These are phyloP conservation scores for Plasmodium gonderi DNA, from an alignment of 169 alveolate genomes.

Conservation along the genomic window DNA sequence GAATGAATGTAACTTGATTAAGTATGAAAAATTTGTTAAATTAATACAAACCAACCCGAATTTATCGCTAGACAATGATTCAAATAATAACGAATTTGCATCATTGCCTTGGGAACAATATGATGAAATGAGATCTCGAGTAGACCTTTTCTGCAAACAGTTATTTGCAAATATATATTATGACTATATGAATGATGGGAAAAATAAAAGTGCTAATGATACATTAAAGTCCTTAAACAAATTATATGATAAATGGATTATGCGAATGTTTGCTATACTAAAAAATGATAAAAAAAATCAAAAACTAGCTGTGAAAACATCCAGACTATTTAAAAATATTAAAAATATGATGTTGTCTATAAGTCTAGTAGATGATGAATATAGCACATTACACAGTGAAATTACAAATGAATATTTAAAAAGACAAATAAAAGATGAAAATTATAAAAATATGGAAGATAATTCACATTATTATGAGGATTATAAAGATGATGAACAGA, in stretches of 20 bases:
- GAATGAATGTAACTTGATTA: slow-evolving; percentile 64
- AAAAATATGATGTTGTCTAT: slow-evolving; percentile 69
- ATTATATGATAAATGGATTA: slow-evolving; percentile 72
- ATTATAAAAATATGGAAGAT: slow-evolving; percentile 36
- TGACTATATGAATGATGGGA: slow-evolving; percentile 72
- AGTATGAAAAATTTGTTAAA: slow-evolving; percentile 67
- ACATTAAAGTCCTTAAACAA: slow-evolving; percentile 47
- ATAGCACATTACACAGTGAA: slow-evolving; percentile 74
- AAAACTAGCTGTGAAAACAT: slow-evolving; percentile 68
- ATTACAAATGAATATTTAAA: slow-evolving; percentile 73
- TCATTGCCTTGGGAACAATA: slow-evolving; percentile 72
- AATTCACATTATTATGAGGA: slow-evolving; percentile 41
- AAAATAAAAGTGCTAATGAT: slow-evolving; percentile 70
- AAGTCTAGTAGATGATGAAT: slow-evolving; percentile 70
- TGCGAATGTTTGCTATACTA: slow-evolving; percentile 75
- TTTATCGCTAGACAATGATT: slow-evolving; percentile 39
- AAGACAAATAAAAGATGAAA: slow-evolving; percentile 71
- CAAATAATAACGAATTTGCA: slow-evolving; percentile 13
- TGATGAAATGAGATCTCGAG: slow-evolving; percentile 69
- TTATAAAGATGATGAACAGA: slow-evolving; percentile 45
- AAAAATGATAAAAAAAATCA: slow-evolving; percentile 73
- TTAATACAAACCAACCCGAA: slow-evolving; percentile 65
- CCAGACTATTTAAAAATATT: slow-evolving; percentile 66
- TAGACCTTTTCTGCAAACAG: slow-evolving; percentile 64
- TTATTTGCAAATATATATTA: slow-evolving; percentile 57